Conservation (phyloP, 202 grass and related monocot species). For the Zoysia matrella region DNA sequence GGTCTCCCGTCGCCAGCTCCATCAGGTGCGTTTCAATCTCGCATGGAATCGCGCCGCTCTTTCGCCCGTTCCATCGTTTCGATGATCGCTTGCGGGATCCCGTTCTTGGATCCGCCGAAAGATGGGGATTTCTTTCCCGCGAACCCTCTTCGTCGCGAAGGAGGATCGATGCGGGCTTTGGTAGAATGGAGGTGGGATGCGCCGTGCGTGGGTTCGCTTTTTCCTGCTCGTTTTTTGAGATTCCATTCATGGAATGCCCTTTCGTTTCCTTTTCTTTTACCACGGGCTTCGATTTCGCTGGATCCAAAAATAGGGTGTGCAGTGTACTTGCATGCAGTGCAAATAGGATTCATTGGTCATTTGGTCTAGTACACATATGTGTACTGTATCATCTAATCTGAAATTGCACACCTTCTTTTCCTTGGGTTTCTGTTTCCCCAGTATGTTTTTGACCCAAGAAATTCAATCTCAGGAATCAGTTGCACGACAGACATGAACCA, state of each 20-base stretch:
- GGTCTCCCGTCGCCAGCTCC: not conserved
- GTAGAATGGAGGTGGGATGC: not conserved
- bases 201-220: not conserved
- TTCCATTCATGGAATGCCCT: slow-evolving; percentile 7
- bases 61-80: not conserved
- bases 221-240: not conserved
- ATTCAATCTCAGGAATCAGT: not conserved
- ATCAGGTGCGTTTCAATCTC: slow-evolving; percentile 27
- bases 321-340: not conserved
- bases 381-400: not conserved
- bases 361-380: not conserved
- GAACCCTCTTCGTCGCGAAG: not conserved
- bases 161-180: not conserved
- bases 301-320: not conserved
- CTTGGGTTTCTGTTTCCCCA: not conserved
- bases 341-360: not conserved
- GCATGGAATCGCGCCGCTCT: not conserved
- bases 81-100: not conserved
- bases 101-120: slow-evolving; percentile 29
- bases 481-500: not conserved
- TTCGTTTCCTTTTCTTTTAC: not conserved
- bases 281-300: not conserved
- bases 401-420: not conserved
- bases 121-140: not conserved
- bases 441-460: not conserved